phyloP scores from a whole-genome alignment of 441 rosid genomes.

The Jatropha multifida region DNA sequence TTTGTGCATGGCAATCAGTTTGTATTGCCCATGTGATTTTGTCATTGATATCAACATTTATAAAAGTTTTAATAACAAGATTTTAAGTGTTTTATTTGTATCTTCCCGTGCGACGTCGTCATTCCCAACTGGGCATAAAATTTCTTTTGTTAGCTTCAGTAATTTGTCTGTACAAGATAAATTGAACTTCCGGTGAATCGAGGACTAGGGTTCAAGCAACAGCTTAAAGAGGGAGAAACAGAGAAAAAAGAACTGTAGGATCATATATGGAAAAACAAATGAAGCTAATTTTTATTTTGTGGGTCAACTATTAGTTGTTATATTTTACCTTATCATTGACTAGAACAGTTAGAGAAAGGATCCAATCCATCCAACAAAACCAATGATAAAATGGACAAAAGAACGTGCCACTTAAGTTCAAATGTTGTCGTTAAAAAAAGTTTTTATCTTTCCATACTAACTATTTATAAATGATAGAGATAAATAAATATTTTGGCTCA shows the following conservation, averaged over 20 bases:
- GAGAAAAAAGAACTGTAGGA: too few relatives aligned
- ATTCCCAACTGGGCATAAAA: too few relatives aligned
- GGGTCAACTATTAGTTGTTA: too few relatives aligned
- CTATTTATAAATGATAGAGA: not conserved
- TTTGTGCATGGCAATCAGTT: not conserved
- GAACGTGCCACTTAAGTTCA: not conserved
- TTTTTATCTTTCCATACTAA: not conserved
- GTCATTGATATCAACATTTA: slow-evolving; percentile 7
- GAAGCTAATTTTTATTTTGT: too few relatives aligned
- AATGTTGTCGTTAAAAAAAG: not conserved
- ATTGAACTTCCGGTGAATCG: too few relatives aligned
- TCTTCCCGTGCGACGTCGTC: not conserved
- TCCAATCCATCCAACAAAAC: slow-evolving; percentile 2
- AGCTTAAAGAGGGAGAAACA: too few relatives aligned
- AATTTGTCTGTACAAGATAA: not conserved
- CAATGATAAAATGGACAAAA: slow-evolving; percentile 14
- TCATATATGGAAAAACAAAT: too few relatives aligned
- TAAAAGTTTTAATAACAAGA: not conserved
- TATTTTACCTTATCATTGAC: not conserved
- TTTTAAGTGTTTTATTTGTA: not conserved
- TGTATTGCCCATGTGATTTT: slow-evolving; percentile 11
- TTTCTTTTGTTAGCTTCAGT: not conserved
- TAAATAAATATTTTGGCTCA: too few relatives aligned
- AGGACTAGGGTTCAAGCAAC: too few relatives aligned
- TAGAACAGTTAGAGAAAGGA: not conserved